These are phyloP conservation scores for Tricladium varicosporioides DNA, from an alignment of 2,329 filamentous ascomycete genomes.

Conservation along the genomic window DNA sequence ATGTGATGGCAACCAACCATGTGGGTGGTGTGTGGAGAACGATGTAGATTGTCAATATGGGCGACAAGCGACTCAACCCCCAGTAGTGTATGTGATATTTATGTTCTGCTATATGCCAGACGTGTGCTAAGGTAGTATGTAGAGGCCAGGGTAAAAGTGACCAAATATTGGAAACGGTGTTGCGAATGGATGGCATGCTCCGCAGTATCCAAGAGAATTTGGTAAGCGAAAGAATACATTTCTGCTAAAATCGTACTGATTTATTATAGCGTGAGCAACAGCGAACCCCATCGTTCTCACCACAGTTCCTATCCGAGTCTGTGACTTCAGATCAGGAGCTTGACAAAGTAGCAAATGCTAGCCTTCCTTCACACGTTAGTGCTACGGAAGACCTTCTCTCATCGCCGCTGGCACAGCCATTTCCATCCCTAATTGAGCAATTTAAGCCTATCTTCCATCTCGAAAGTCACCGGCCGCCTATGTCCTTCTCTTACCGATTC, in stretches of 20 bases:
- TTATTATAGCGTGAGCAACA: slow-evolving; percentile 12
- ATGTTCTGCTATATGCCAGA: background rate
- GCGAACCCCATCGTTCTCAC: slow-evolving; percentile 9
- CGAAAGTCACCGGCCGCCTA: slow-evolving; percentile 41
- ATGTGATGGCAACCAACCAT: slow-evolving; percentile 22
- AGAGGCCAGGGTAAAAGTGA: slow-evolving; percentile 48
- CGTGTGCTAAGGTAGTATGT: background rate
- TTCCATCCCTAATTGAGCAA: slow-evolving; percentile 16
- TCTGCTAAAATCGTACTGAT: background rate
- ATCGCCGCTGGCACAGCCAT: slow-evolving; percentile 17
- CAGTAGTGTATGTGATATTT: no score
- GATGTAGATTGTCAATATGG: slow-evolving; percentile 24
- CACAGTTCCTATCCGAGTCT: slow-evolving; percentile 15
- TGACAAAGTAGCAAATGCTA: slow-evolving; percentile 22
- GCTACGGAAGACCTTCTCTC: slow-evolving; percentile 22
- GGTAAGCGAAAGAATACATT: background rate
- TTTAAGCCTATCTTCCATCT: slow-evolving; percentile 33
- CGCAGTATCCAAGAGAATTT: slow-evolving; percentile 25
- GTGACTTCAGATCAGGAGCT: slow-evolving; percentile 19
- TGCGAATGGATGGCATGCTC: slow-evolving; percentile 46
- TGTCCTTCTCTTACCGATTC: slow-evolving; percentile 36
- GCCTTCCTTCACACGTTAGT: slow-evolving; percentile 19
- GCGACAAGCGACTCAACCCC: slow-evolving; percentile 6
- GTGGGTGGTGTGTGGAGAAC: slow-evolving; percentile 23
- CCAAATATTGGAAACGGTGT: slow-evolving; percentile 48